Evolutionary conservation across 768 basidiomycete genomes (phyloP).

Genomic region (Suillus decipiens): DNA sequence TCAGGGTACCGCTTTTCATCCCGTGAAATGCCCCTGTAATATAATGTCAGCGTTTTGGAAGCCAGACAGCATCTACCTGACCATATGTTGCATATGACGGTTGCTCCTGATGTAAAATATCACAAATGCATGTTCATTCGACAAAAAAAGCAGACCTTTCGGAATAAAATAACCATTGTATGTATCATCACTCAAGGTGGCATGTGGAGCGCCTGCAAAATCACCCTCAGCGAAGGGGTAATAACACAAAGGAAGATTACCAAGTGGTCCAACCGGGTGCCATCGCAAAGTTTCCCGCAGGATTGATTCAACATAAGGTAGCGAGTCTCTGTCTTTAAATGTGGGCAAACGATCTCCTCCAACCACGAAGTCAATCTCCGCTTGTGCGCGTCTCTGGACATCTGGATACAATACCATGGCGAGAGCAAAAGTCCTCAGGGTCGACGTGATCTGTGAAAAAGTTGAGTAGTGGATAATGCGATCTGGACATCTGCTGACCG

Average conservation of each 20-base stretch:
- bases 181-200: background rate
- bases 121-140: background rate
- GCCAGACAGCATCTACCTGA: background rate
- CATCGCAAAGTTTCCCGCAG: background rate
- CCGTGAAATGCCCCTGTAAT: background rate
- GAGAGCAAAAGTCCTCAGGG: too few relatives aligned
- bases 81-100: background rate
- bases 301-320: background rate
- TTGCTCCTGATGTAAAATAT: background rate
- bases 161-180: background rate
- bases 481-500: slow-evolving; percentile 11
- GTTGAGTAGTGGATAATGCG: background rate
- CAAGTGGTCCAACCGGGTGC: background rate
- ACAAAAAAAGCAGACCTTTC: background rate
- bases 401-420: background rate
- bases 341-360: background rate
- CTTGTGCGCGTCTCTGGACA: background rate
- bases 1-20: background rate
- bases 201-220: background rate
- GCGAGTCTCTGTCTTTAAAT: background rate
- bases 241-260: background rate
- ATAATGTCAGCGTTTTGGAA: background rate
- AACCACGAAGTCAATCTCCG: background rate
- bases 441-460: background rate
- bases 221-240: background rate